phyloP scores from a whole-genome alignment of 352 stramenopile species.

The Globisporangium ultimum region DNA sequence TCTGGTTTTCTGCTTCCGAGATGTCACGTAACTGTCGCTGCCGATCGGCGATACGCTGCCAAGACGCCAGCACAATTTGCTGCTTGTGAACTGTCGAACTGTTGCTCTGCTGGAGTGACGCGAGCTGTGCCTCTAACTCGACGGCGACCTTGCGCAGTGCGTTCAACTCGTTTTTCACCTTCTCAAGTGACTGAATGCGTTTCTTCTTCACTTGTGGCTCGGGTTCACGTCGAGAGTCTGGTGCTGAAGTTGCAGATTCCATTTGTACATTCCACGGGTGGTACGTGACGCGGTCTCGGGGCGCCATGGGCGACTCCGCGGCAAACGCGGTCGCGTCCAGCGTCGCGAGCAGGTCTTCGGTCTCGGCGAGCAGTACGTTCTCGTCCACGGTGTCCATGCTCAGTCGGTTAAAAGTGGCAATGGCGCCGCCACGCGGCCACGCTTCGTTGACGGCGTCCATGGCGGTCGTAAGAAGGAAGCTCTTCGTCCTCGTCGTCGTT shows the following conservation, averaged over 20 bases:
- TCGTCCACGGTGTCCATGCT: conserved; percentile 6
- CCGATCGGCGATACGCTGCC: neutral
- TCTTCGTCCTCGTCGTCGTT: too few relatives aligned
- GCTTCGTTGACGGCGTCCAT: too few relatives aligned
- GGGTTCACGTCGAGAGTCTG: too few relatives aligned
- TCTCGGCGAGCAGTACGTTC: conserved; percentile 11
- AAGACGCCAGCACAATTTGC: conserved; percentile 5
- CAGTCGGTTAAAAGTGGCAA: too few relatives aligned
- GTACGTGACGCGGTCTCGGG: neutral
- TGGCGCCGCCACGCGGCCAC: too few relatives aligned
- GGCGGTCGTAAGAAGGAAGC: too few relatives aligned
- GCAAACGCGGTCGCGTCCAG: conserved; percentile 8
- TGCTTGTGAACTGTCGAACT: neutral
- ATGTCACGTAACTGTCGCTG: conserved; percentile 6
- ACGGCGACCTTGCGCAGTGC: neutral
- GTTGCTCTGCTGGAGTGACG: conserved; percentile 2
- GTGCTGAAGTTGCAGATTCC: neutral
- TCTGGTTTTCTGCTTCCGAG: conserved; percentile 3
- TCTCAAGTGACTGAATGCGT: conserved; percentile 1
- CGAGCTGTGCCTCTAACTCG: conserved; percentile 10
- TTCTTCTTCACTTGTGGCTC: neutral
- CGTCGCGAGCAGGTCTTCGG: conserved; percentile 7
- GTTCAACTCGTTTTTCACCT: conserved; percentile 5
- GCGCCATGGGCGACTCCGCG: too few relatives aligned
- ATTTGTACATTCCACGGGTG: neutral